Conservation (phyloP, 1,284 basidiomycete genomes). For the Papiliotrema laurentii region DNA sequence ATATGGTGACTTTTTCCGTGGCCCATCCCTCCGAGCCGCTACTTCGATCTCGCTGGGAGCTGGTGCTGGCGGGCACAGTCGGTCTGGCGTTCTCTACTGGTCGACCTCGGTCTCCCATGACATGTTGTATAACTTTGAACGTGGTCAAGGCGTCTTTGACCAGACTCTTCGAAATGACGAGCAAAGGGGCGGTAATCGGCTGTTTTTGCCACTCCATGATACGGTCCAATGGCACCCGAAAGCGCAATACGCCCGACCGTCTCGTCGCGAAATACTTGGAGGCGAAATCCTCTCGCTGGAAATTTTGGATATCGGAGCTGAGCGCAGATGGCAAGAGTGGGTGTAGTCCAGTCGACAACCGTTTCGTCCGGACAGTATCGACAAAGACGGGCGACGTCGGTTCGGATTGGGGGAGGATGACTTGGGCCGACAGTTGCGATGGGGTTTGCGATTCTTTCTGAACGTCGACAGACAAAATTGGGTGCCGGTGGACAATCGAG, state of each 20-base stretch:
- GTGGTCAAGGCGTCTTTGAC: slow-evolving; percentile 77
- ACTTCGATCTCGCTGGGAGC: slow-evolving; percentile 5
- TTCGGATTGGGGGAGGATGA: slow-evolving; percentile 60
- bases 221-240: slow-evolving; percentile 65
- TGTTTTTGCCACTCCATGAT: slow-evolving; percentile 85
- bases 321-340: slow-evolving; percentile 70
- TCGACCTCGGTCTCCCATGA: slow-evolving; percentile 84
- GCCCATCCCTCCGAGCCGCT: slow-evolving; percentile 4
- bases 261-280: slow-evolving; percentile 83
- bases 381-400: slow-evolving; percentile 70
- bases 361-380: slow-evolving; percentile 44
- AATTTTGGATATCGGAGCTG: slow-evolving; percentile 73
- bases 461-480: too few relatives aligned
- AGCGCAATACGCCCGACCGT: slow-evolving; percentile 69
- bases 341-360: slow-evolving; percentile 61
- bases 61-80: slow-evolving; percentile 1
- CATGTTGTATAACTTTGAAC: slow-evolving; percentile 82
- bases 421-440: too few relatives aligned
- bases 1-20: slow-evolving; percentile 47
- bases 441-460: too few relatives aligned
- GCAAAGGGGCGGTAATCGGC: not conserved
- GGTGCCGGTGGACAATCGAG: too few relatives aligned
- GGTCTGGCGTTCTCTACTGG: slow-evolving; percentile 33
- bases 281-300: slow-evolving; percentile 76
- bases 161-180: slow-evolving; percentile 47